Conservation (phyloP, 371 early-diverging fungal genomes). For the Mucor sp. region DNA sequence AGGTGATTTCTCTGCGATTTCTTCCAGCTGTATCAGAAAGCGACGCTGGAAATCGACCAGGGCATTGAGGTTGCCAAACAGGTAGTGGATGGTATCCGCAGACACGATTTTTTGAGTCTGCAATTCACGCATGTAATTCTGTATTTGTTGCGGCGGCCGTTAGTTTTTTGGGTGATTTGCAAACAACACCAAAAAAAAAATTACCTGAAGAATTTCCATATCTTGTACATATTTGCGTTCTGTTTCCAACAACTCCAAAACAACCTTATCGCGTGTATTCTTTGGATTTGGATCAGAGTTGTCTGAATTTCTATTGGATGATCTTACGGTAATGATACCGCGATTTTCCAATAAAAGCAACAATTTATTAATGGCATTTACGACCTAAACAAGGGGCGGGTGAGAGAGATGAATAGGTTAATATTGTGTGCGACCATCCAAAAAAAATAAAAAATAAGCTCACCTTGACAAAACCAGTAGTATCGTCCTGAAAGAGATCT, state of each 20-base stretch:
- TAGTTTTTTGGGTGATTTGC: not conserved
- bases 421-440: not conserved
- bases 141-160: not conserved
- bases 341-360: constrained; percentile 68
- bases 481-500: constrained; percentile 93
- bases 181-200: not conserved
- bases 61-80: constrained; percentile 91
- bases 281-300: constrained; percentile 63
- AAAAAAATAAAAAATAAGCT: constrained; percentile 6
- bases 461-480: constrained; percentile 95
- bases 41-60: constrained; percentile 95
- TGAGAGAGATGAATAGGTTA: not conserved
- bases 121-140: constrained; percentile 61
- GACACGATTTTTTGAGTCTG: constrained; percentile 62
- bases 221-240: constrained; percentile 93
- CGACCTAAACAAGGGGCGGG: constrained; percentile 28
- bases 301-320: constrained; percentile 52
- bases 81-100: constrained; percentile 72
- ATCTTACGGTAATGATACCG: constrained; percentile 59
- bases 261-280: constrained; percentile 83
- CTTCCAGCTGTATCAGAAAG: constrained; percentile 93
- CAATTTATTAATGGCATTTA: constrained; percentile 72
- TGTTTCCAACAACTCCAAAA: constrained; percentile 90
- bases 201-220: constrained; percentile 63
- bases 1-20: constrained; percentile 67